A percentile compares a stretch with the other conserved stretches of the same genome.
phyloP scores from a whole-genome alignment of 2,329 filamentous ascomycete species.

The Curvularia spicifera region DNA sequence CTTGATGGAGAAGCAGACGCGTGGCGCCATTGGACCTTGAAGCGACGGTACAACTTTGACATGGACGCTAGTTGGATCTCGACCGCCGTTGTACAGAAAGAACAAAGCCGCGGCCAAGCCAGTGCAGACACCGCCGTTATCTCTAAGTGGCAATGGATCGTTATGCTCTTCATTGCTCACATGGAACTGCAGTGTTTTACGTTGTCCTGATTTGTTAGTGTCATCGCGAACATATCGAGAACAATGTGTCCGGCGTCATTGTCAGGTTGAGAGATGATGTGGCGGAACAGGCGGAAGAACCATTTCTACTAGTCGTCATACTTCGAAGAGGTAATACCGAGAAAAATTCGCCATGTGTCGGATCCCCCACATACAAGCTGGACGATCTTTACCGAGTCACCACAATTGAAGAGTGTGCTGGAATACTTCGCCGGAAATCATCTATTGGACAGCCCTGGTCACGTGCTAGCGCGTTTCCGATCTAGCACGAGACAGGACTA shows the following conservation, averaged over 20 bases:
- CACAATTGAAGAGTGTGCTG: not conserved
- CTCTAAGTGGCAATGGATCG: not conserved
- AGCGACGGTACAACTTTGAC: slow-evolving; percentile 10
- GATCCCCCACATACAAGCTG: not conserved
- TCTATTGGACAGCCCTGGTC: not conserved
- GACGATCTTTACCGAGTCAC: not conserved
- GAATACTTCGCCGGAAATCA: not conserved
- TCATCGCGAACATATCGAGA: not conserved
- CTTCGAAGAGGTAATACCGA: not conserved
- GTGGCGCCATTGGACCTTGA: slow-evolving; percentile 6
- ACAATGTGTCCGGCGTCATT: too few species aligned
- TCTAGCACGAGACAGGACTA: not conserved
- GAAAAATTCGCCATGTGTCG: not conserved
- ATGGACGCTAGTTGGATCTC: slow-evolving; percentile 14
- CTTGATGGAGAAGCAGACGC: slow-evolving; percentile 5
- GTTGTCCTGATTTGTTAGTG: not conserved
- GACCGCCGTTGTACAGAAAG: slow-evolving; percentile 1
- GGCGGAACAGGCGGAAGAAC: not conserved
- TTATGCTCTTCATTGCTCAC: not conserved
- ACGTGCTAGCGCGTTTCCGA: slow-evolving; percentile 10
- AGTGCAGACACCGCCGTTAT: slow-evolving; percentile 2
- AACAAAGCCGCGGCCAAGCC: not conserved
- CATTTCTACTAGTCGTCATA: not conserved
- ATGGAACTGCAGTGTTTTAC: not conserved
- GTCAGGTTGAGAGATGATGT: not conserved